A percentile compares a stretch with the other conserved stretches of the same genome.
These are phyloP conservation scores for Aegilops sharonensis DNA, from an alignment of 176 grass and related monocot genomes.

Conservation along the genomic window DNA sequence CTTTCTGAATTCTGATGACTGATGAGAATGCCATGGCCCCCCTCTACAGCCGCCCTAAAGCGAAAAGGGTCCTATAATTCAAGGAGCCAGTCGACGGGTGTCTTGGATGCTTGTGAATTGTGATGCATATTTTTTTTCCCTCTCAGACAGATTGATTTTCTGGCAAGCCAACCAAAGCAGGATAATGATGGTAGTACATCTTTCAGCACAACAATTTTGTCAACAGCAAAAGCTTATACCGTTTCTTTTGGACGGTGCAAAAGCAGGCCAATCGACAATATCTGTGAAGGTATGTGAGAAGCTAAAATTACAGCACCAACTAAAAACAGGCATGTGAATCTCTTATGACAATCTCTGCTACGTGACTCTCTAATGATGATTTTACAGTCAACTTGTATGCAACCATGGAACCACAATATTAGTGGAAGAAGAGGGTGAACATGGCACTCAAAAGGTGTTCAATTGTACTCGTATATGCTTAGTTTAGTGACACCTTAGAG, in stretches of 20 bases:
- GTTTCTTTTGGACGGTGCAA: neutral
- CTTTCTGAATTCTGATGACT: neutral
- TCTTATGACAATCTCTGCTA: too few species aligned
- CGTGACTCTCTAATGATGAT: neutral
- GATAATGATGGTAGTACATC: neutral
- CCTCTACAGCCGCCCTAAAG: neutral
- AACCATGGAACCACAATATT: neutral
- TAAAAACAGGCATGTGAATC: neutral
- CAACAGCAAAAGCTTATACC: neutral
- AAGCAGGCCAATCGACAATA: neutral
- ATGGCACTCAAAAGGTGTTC: neutral
- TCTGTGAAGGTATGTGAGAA: neutral
- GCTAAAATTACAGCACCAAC: neutral
- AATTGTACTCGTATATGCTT: neutral
- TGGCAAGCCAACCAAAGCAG: neutral
- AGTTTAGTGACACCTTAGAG: neutral
- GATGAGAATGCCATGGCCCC: neutral
- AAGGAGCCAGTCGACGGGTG: neutral
- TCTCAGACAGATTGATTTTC: neutral
- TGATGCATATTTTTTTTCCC: neutral
- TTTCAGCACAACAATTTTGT: neutral
- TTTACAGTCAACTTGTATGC: neutral
- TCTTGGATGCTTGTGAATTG: neutral
- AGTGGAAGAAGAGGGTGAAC: neutral
- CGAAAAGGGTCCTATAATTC: neutral